Conservation (phyloP, 164 flowering plant species). For the Stephania japonica region DNA sequence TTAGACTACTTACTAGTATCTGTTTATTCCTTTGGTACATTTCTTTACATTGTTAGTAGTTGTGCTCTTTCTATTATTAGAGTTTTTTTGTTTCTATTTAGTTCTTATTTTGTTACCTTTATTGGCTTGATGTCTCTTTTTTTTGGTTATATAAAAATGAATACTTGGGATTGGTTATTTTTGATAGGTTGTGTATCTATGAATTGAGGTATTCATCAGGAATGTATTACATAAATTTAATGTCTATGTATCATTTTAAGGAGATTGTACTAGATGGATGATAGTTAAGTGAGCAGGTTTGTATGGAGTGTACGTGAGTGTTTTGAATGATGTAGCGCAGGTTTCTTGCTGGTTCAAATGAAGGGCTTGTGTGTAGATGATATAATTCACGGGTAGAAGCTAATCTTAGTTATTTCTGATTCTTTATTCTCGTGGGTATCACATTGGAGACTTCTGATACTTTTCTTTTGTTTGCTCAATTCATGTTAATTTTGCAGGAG, state of each 20-base stretch:
- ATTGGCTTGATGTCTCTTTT: not conserved
- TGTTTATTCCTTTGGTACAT: not conserved
- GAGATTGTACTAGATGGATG: constrained; percentile 1
- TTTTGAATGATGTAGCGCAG: constrained; percentile 23
- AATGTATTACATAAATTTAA: not conserved
- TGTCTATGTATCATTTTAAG: not conserved
- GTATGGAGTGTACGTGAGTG: not conserved
- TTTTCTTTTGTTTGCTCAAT: constrained; percentile 7
- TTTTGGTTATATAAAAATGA: not conserved
- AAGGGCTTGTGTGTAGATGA: constrained; percentile 19
- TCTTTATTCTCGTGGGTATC: constrained; percentile 9
- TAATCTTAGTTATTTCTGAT: constrained; percentile 1
- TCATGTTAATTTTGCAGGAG: constrained; percentile 43
- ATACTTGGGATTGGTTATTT: not conserved
- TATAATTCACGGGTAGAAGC: constrained; percentile 12
- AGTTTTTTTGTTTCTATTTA: not conserved
- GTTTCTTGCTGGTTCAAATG: constrained; percentile 18
- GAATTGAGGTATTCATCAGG: not conserved
- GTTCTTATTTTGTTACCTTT: not conserved
- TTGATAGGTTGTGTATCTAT: not conserved
- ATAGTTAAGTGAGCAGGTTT: not conserved
- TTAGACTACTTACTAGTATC: not conserved
- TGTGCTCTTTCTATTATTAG: not conserved
- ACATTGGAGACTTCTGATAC: constrained; percentile 4
- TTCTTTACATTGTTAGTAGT: not conserved